phyloP scores from a whole-genome alignment of 2,329 filamentous ascomycete species.

The Ascochyta viciae-villosae region DNA sequence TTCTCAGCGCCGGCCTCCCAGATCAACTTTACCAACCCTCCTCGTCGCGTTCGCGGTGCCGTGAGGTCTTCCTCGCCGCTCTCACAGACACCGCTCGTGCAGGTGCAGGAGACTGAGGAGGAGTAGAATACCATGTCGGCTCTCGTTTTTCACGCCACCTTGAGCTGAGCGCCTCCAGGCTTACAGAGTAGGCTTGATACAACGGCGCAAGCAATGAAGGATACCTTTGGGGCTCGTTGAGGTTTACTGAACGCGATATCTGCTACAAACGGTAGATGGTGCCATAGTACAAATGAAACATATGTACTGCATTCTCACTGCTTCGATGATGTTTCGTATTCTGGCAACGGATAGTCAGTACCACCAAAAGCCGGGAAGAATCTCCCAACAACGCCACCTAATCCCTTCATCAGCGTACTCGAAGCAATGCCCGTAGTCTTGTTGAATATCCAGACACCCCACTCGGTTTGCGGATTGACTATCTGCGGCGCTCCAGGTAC shows the following conservation, averaged over 20 bases:
- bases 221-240: neutral
- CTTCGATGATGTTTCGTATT: constrained; percentile 10
- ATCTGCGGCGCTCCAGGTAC: constrained; percentile 34
- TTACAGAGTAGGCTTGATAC: neutral
- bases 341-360: constrained; percentile 21
- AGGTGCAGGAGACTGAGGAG: constrained; percentile 11
- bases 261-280: too few relatives aligned
- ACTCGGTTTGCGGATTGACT: constrained; percentile 34
- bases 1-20: constrained; percentile 25
- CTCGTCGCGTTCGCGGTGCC: constrained; percentile 8
- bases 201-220: too few relatives aligned
- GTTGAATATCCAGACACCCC: constrained; percentile 31
- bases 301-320: constrained; percentile 22
- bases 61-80: neutral
- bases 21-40: constrained; percentile 18
- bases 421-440: constrained; percentile 24
- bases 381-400: constrained; percentile 22
- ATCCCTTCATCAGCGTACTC: constrained; percentile 15
- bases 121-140: neutral
- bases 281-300: neutral
- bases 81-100: constrained; percentile 4
- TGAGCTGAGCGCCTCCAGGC: neutral
- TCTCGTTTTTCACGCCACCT: too few relatives aligned
- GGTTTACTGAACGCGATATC: neutral
- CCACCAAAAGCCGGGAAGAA: constrained; percentile 27